Percentiles rank a stretch among this genome's conserved stretches.
phyloP scores from a whole-genome alignment of 2,329 filamentous ascomycete species.

The Diplodia sapinea region DNA sequence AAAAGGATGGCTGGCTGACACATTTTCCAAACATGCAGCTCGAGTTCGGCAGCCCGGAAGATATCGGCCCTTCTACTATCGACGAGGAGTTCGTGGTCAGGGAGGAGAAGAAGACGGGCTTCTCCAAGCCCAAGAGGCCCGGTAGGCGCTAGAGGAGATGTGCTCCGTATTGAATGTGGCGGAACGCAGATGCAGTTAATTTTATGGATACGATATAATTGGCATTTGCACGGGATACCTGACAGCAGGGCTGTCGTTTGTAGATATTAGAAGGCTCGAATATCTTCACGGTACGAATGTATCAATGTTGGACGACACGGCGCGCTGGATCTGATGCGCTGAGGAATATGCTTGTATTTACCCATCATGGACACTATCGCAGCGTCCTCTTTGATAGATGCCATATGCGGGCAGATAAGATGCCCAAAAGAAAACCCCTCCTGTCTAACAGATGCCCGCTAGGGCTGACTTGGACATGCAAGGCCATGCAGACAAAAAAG shows the following conservation, averaged over 20 bases:
- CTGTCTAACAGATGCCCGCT: background rate
- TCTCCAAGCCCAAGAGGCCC: constrained; percentile 79
- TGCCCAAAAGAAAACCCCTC: background rate
- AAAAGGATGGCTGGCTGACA: constrained; percentile 64
- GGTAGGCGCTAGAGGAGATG: constrained; percentile 58
- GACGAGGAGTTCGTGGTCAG: constrained; percentile 73
- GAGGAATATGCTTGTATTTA: background rate
- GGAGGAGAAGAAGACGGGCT: constrained; percentile 69
- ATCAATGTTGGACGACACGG: background rate
- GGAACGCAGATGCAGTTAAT: no score
- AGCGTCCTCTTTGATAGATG: background rate
- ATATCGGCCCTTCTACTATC: constrained; percentile 60
- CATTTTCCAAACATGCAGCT: constrained; percentile 54
- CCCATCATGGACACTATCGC: background rate
- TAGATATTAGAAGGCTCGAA: constrained; percentile 13
- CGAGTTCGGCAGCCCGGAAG: constrained; percentile 26
- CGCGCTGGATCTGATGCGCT: background rate
- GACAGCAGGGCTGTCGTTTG: constrained; percentile 21
- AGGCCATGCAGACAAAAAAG: background rate
- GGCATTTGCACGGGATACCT: constrained; percentile 18
- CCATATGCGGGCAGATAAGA: background rate
- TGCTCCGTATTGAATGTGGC: no score
- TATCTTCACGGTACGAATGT: background rate
- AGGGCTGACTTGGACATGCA: background rate
- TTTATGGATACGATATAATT: background rate